phyloP scores from a whole-genome alignment of 352 stramenopile species.

The Phytophthora pini region DNA sequence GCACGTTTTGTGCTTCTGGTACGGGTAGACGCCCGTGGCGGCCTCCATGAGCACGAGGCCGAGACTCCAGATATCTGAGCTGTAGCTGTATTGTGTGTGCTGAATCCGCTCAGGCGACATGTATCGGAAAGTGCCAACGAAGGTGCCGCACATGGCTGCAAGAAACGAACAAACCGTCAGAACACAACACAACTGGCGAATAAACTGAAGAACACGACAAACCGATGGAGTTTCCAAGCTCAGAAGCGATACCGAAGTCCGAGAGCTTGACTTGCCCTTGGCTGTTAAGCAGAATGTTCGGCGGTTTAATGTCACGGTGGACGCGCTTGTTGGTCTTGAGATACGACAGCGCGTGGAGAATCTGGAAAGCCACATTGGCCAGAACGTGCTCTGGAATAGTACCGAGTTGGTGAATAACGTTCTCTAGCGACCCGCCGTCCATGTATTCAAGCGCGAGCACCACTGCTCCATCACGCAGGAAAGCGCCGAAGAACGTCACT shows the following conservation, averaged over 20 bases:
- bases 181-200: background rate
- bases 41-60: conserved; percentile 93
- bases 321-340: conserved; percentile 91
- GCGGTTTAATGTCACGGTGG: conserved; percentile 98
- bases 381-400: conserved; percentile 89
- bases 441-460: conserved; percentile 94
- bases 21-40: conserved; percentile 89
- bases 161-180: conserved; percentile 21
- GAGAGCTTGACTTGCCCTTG: conserved; percentile 95
- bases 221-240: conserved; percentile 90
- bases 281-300: conserved; percentile 95
- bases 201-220: conserved; percentile 1
- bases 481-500: conserved; percentile 92
- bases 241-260: conserved; percentile 96
- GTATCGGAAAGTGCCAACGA: conserved; percentile 94
- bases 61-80: conserved; percentile 94
- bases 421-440: conserved; percentile 92
- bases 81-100: conserved; percentile 89
- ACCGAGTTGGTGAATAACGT: conserved; percentile 85
- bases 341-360: conserved; percentile 94
- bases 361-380: conserved; percentile 93
- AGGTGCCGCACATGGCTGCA: conserved; percentile 93
- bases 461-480: conserved; percentile 89
- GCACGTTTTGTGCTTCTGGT: conserved; percentile 78
- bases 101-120: conserved; percentile 94